A percentile compares a stretch with the other conserved stretches of the same genome.
These are phyloP conservation scores for Boletellus sp. DNA, from an alignment of 768 basidiomycete species.

Conservation along the genomic window DNA sequence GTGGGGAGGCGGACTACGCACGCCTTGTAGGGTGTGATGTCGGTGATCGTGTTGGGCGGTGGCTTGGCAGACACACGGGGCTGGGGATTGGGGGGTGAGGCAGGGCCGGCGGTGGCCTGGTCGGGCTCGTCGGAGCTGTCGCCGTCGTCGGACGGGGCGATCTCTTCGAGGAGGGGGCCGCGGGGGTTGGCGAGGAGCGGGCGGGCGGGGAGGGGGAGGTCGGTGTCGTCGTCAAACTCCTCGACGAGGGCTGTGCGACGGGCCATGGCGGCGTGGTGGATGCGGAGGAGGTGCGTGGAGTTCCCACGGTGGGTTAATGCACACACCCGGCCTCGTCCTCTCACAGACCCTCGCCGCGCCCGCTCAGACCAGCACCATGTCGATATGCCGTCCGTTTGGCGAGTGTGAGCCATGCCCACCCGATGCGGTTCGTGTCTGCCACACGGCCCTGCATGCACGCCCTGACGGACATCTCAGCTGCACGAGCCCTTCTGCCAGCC, in stretches of 20 bases:
- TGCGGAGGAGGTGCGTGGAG: constrained; percentile 2
- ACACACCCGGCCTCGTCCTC: constrained; percentile 6
- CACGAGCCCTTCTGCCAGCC: constrained; percentile 90
- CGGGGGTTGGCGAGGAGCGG: constrained; percentile 61
- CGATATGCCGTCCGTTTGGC: constrained; percentile 52
- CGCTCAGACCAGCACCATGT: constrained; percentile 6
- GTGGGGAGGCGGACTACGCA: constrained; percentile 34
- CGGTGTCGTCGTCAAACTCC: constrained; percentile 94
- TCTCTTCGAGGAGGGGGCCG: constrained; percentile 79
- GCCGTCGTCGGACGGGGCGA: constrained; percentile 53
- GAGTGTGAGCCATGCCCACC: constrained; percentile 61
- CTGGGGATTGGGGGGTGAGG: constrained; percentile 42
- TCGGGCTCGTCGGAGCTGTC: constrained; percentile 31
- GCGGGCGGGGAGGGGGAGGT: constrained; percentile 73
- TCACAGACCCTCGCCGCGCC: constrained; percentile 7
- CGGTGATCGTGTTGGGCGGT: constrained; percentile 46
- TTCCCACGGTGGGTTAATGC: constrained; percentile 29
- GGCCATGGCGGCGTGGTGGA: constrained; percentile 46
- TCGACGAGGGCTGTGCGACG: constrained; percentile 64
- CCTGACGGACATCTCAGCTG: constrained; percentile 44
- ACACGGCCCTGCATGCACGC: constrained; percentile 2
- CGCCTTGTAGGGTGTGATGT: constrained; percentile 84
- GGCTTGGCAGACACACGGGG: constrained; percentile 22
- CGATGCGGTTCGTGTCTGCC: constrained; percentile 46
- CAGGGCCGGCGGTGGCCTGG: constrained; percentile 47